Conservation (phyloP, 352 stramenopile species). For the Elongisporangium senticosum region DNA sequence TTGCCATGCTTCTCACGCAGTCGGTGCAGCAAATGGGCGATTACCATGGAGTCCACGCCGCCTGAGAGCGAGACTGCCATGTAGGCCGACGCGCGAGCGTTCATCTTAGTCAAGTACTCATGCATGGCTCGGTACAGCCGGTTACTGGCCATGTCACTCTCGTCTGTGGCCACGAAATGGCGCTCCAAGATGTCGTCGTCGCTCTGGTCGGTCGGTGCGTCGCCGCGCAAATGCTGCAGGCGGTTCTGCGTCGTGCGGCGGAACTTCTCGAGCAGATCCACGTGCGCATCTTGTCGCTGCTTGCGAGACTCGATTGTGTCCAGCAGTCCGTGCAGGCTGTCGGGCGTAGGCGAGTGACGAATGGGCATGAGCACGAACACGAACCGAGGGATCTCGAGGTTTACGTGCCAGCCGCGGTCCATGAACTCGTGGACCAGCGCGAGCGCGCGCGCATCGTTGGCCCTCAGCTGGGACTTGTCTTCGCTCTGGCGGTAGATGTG, state of each 20-base stretch:
- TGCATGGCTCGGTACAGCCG: conserved; percentile 65
- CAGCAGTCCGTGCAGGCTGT: conserved; percentile 47
- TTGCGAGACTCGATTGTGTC: conserved; percentile 41
- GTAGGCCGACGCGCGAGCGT: conserved; percentile 27
- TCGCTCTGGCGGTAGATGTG: conserved; percentile 57
- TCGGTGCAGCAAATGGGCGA: conserved; percentile 89
- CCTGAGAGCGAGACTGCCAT: conserved; percentile 91
- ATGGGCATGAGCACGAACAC: conserved; percentile 86
- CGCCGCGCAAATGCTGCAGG: conserved; percentile 47
- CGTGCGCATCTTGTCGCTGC: conserved; percentile 38
- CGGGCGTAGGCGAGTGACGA: conserved; percentile 67
- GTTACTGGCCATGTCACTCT: conserved; percentile 64
- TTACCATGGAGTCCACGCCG: conserved; percentile 98
- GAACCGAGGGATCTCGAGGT: conserved; percentile 47
- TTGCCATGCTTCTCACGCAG: conserved; percentile 57
- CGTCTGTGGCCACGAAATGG: conserved; percentile 53
- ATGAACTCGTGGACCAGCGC: conserved; percentile 43
- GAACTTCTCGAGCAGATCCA: conserved; percentile 76
- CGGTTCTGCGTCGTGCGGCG: conserved; percentile 71
- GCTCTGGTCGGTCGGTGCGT: conserved; percentile 12
- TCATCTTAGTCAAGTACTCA: conserved; percentile 54
- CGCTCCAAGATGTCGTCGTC: conserved; percentile 75
- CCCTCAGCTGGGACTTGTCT: conserved; percentile 14
- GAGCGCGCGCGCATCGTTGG: conserved; percentile 48
- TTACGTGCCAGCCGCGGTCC: conserved; percentile 37